Base-by-base conservation (phyloP, 257 asterid species). In the Nicotiana obtusifolia region DNA sequence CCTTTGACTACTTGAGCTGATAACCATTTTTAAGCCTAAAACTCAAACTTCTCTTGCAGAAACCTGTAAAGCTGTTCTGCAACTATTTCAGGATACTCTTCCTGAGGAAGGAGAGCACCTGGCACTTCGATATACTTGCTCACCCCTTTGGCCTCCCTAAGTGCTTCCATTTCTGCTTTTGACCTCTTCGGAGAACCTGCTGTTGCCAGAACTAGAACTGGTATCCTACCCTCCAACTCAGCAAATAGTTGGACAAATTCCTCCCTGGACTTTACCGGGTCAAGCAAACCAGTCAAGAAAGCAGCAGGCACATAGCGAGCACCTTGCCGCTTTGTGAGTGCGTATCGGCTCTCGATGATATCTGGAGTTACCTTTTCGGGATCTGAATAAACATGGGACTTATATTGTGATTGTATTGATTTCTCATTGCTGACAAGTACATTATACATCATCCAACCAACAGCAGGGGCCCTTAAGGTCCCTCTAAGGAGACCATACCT, bases 381-480 rank as follows among this genome's bases (percentile, higher is more conserved):
- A 78, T 94, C 89, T 2, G 99, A 93, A 78, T 94, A 94, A 62
- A 95, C 99, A 52, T 95, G 99, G 84, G 99, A 95, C 86, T 90
- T 92, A 91, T 95, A 95, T 80, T 95, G 99, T 47, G 99, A 95
- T 77, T 88, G 84, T 80, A 95, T 94, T 68, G 99, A 88, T 84
- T 95, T 95, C 89, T 91, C 97, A 54, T 95, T 95, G 94, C 99
- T 94, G 75, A 95, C 99, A 20, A 94, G 97, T 64, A 89, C 87
- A 78, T 92, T 95, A 93, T 95, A 95, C 99, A 95, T 92, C 98
- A 95, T 90, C 99, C 99, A 95, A 49, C 99, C 99, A 49, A 95
- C 84, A 49, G 99, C 98, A 37, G 99, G 98, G 69, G 98, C 94
- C 86, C 98, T 89, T 86, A 95, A 86, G 28, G 98, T 92, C 77